phyloP scores from a whole-genome alignment of 1,284 basidiomycete species.

The Inonotus obliquus region DNA sequence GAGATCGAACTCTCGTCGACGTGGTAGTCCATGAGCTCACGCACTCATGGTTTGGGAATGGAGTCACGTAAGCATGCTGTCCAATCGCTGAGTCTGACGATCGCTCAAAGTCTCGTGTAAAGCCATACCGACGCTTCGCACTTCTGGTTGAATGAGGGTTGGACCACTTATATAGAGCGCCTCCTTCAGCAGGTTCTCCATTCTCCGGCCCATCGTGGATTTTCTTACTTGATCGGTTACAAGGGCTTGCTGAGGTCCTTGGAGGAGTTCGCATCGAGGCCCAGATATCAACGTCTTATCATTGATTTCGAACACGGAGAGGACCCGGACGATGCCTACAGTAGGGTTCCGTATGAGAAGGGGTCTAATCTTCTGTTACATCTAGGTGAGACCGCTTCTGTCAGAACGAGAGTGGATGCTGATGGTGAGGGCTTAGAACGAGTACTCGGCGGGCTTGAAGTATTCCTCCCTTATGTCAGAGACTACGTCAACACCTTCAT shows the following conservation, averaged over 20 bases:
- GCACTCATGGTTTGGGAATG: slow-evolving; percentile 85
- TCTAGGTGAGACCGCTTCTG: slow-evolving; percentile 29
- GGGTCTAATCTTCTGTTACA: slow-evolving; percentile 67
- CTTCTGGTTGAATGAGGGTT: slow-evolving; percentile 93
- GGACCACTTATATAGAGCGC: slow-evolving; percentile 93
- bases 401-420: neutral
- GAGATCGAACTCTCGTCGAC: slow-evolving; percentile 82
- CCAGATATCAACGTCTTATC: slow-evolving; percentile 82
- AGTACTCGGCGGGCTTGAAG: slow-evolving; percentile 82
- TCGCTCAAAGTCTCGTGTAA: neutral
- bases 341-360: slow-evolving; percentile 70
- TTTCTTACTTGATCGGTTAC: slow-evolving; percentile 75
- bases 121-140: slow-evolving; percentile 68
- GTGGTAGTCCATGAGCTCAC: slow-evolving; percentile 78
- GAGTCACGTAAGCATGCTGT: slow-evolving; percentile 58
- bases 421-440: slow-evolving; percentile 47
- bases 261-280: slow-evolving; percentile 49
- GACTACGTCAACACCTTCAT: slow-evolving; percentile 78
- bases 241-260: slow-evolving; percentile 75
- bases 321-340: slow-evolving; percentile 80
- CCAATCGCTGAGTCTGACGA: neutral
- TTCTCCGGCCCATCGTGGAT: slow-evolving; percentile 76
- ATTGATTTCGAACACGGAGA: slow-evolving; percentile 80
- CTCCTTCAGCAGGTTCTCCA: slow-evolving; percentile 74
- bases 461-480: slow-evolving; percentile 76